Base-by-base conservation (phyloP, 1,284 basidiomycete species). In the Apiotrichum siamense region DNA sequence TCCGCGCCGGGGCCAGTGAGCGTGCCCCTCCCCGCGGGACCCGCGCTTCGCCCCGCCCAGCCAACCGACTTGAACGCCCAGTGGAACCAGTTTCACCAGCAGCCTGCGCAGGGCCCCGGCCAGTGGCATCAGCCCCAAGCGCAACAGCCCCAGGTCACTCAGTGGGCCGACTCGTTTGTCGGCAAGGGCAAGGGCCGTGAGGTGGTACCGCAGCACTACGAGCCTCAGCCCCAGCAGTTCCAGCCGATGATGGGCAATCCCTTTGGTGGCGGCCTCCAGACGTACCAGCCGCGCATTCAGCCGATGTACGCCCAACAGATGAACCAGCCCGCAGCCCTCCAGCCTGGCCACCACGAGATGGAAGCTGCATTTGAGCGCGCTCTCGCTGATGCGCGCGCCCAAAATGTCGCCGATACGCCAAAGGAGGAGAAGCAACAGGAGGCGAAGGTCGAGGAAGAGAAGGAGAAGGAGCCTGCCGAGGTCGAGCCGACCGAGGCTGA, bases 341-440 rank as follows among this genome's bases (percentile, higher is more conserved):
- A 37, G 17, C 36, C 47, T 4, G 44, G 33, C 33, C 57, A 54
- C 39, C 50, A 49, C 13, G 80, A 77, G 54, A 81, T 78, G 59
- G 85, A 85, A 59, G 83, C 79, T 7, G 87, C 87, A 69, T 89
- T 86, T 62, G 86, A 86, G 60, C 81, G 81, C 25, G 87, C 85
- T 2, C 86, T 88, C 69, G 82, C 81, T 13, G 80, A 85, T 62
- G 77, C 80, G 4, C 73, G 76, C 31, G 81, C 80, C 32, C 50
- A 59, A 41, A 44, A 37, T 20, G 54, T 44, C 41, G 26, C 46
- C n/a, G 38, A 57, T 17, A 73, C 54, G 25, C 42, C 39, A 26
- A 40, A 52, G 43, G 56, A 50, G 20, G 41, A 50, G 24, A 45
- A 38, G 33, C 40, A 56, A 20, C 82, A 81, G 17, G 78, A 84